Conservation (phyloP, 2,329 filamentous ascomycete genomes). For the Monosporascus sp. region DNA sequence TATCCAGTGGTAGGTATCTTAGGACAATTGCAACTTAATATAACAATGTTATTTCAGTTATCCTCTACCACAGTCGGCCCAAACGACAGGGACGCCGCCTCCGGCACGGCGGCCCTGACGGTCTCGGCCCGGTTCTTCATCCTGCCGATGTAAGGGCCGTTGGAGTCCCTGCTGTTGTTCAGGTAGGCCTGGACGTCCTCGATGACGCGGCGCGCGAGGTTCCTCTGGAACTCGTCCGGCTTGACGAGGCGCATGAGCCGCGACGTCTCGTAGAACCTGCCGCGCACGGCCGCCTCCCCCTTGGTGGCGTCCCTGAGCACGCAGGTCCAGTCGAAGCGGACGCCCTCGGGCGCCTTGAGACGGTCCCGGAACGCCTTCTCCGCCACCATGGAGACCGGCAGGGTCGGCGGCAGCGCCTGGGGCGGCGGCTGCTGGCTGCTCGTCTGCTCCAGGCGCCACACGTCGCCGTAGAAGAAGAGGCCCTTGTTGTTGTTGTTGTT, state of each 20-base stretch:
- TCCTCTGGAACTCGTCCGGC: slow-evolving; percentile 30
- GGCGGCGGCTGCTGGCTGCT: not conserved
- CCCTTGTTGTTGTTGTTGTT: slow-evolving; percentile 8
- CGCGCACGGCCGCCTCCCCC: slow-evolving; percentile 40
- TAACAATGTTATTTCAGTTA: not conserved
- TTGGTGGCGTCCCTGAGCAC: slow-evolving; percentile 20
- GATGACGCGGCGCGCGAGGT: slow-evolving; percentile 32
- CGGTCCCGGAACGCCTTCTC: slow-evolving; percentile 26
- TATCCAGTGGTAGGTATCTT: not conserved
- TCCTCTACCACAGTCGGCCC: not conserved
- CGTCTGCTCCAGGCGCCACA: slow-evolving; percentile 21
- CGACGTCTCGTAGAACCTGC: slow-evolving; percentile 54
- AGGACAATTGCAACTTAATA: not conserved
- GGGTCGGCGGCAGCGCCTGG: not conserved
- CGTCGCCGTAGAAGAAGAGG: slow-evolving; percentile 20
- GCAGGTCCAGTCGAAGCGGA: slow-evolving; percentile 27
- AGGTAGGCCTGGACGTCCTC: slow-evolving; percentile 42
- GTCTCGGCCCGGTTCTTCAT: slow-evolving; percentile 10
- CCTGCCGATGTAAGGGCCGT: slow-evolving; percentile 35
- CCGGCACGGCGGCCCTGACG: slow-evolving; percentile 13
- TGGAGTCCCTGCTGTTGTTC: slow-evolving; percentile 46
- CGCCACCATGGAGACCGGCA: slow-evolving; percentile 18
- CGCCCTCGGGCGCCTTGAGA: slow-evolving; percentile 15
- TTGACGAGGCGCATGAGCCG: slow-evolving; percentile 47
- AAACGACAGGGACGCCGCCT: not conserved